A percentile compares a stretch with the other conserved stretches of the same genome.
These are phyloP conservation scores for Yamadazyma diddensiae DNA, from an alignment of 1,139 yeast genomes.

Conservation along the genomic window DNA sequence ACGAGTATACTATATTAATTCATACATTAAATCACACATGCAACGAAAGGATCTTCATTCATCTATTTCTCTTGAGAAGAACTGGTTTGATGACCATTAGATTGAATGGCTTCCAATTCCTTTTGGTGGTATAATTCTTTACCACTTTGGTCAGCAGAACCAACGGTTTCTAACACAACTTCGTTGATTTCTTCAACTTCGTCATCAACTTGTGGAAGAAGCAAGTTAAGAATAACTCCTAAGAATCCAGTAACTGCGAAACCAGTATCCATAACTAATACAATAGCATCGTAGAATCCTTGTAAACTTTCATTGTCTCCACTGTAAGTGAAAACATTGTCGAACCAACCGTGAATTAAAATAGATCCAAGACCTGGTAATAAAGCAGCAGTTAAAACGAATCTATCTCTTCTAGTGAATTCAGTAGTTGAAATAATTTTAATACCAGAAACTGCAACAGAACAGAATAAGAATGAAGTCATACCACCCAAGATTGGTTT, in stretches of 20 bases:
- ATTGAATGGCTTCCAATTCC: constrained; percentile 24
- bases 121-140: constrained; percentile 35
- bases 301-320: constrained; percentile 62
- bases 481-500: constrained; percentile 85
- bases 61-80: constrained; percentile 9
- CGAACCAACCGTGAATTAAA: constrained; percentile 75
- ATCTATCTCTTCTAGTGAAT: constrained; percentile 85
- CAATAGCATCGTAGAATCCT: constrained; percentile 80
- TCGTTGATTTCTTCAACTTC: constrained; percentile 54
- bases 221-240: constrained; percentile 67
- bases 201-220: constrained; percentile 70
- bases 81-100: constrained; percentile 9
- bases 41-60: too few species aligned
- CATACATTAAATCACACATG: too few species aligned
- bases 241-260: constrained; percentile 80
- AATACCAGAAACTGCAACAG: constrained; percentile 88
- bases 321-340: constrained; percentile 66
- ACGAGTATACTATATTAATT: too few species aligned
- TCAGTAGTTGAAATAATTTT: constrained; percentile 72
- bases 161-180: constrained; percentile 44
- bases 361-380: constrained; percentile 79
- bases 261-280: constrained; percentile 82
- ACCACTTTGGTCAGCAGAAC: constrained; percentile 44
- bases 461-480: constrained; percentile 84
- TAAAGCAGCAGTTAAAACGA: constrained; percentile 72